phyloP scores from a whole-genome alignment of 140 eudicot species.

The Stevia rebaudiana region DNA sequence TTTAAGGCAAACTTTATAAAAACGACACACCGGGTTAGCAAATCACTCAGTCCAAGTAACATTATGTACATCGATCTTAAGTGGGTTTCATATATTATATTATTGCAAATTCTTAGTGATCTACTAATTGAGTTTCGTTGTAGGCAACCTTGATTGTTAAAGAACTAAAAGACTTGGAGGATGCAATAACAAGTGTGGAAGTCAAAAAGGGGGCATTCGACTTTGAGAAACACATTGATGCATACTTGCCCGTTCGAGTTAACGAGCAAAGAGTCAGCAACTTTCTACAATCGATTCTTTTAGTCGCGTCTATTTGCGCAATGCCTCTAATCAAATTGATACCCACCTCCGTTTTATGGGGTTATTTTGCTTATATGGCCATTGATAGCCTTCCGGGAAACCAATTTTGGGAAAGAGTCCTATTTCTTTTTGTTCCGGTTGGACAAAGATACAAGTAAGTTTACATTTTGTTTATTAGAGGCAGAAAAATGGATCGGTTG shows the following conservation, averaged over 20 bases:
- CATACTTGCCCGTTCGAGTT: conserved; percentile 43
- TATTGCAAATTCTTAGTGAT: too few species aligned
- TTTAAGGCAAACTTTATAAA: too few species aligned
- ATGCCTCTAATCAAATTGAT: conserved; percentile 42
- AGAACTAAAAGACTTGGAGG: conserved; percentile 41
- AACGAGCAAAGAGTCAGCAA: conserved; percentile 53
- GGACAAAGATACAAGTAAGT: conserved; percentile 42
- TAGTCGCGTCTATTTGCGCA: conserved; percentile 41
- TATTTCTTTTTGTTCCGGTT: conserved; percentile 31
- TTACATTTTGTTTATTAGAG: not conserved
- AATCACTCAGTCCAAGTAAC: too few species aligned
- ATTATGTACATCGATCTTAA: too few species aligned
- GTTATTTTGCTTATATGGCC: conserved; percentile 57
- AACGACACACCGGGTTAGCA: too few species aligned
- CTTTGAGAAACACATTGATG: conserved; percentile 44
- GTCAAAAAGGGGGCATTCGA: conserved; percentile 19
- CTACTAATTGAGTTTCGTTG: not conserved
- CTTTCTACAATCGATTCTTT: conserved; percentile 42
- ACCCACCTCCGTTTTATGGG: conserved; percentile 57
- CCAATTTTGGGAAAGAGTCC: conserved; percentile 46
- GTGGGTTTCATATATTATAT: too few species aligned
- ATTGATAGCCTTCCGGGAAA: conserved; percentile 54
- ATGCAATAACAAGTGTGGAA: conserved; percentile 34
- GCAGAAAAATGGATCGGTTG: not conserved
- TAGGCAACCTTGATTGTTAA: conserved; percentile 32